Conservation (phyloP, 345 rosid species). For the Citrus maxima region DNA sequence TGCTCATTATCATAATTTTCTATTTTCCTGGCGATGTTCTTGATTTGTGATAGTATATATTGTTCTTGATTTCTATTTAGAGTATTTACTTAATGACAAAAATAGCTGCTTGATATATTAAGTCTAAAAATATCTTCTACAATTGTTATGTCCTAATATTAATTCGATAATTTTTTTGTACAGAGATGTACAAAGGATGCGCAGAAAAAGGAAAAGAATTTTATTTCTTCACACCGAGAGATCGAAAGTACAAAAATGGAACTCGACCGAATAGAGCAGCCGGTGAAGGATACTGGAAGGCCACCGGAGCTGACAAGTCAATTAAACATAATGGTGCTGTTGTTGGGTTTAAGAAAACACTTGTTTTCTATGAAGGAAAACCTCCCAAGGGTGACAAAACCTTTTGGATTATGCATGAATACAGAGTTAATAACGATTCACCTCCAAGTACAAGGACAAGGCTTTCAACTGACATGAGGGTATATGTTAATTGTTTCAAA, state of each 20-base stretch:
- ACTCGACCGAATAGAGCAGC: background rate
- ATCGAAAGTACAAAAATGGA: background rate
- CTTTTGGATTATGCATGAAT: slow-evolving; percentile 8
- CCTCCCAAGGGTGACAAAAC: background rate
- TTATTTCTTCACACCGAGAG: background rate
- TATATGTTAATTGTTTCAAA: background rate
- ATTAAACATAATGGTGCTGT: background rate
- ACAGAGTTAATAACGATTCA: background rate
- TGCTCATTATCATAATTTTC: too few species aligned
- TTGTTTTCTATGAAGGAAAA: slow-evolving; percentile 4
- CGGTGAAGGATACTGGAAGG: background rate
- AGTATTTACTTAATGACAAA: too few species aligned
- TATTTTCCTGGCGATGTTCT: too few species aligned
- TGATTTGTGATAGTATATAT: too few species aligned
- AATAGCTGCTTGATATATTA: too few species aligned
- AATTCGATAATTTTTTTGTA: background rate
- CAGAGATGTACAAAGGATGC: background rate
- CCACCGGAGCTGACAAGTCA: background rate
- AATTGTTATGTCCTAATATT: background rate
- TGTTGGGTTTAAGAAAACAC: background rate
- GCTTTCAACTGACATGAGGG: background rate
- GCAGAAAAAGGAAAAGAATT: background rate
- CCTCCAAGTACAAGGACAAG: background rate
- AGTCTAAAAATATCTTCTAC: too few species aligned
- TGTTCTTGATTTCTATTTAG: too few species aligned